phyloP scores from a whole-genome alignment of 169 alveolate species.

The Eimeria necatrix region DNA sequence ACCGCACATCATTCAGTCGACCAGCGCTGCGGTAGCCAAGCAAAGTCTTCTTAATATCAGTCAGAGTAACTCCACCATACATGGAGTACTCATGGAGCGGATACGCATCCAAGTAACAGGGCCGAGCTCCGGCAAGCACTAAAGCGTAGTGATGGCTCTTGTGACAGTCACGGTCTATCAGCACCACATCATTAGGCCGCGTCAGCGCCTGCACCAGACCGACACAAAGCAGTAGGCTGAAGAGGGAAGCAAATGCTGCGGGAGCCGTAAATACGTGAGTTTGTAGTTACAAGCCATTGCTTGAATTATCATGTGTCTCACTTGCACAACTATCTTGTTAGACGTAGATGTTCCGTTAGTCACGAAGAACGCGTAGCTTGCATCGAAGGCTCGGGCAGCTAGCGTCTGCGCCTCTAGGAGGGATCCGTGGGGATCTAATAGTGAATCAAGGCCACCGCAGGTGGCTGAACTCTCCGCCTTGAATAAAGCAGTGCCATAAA shows the following conservation, averaged over 20 bases:
- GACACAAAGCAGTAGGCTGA: not conserved
- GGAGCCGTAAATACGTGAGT: not conserved
- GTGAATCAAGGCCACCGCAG: conserved; percentile 87
- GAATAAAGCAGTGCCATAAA: conserved; percentile 86
- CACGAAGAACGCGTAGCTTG: conserved; percentile 85
- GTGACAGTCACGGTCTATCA: conserved; percentile 87
- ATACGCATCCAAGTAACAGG: conserved; percentile 86
- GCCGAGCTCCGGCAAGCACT: conserved; percentile 84
- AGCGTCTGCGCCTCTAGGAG: conserved; percentile 85
- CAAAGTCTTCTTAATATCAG: conserved; percentile 81
- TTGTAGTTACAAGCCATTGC: too few relatives aligned
- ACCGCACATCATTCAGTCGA: conserved; percentile 78
- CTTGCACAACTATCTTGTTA: conserved; percentile 82
- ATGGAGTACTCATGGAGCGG: conserved; percentile 85
- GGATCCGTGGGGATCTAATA: conserved; percentile 87
- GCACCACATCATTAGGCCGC: conserved; percentile 86
- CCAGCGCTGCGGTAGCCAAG: conserved; percentile 83
- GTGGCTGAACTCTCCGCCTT: conserved; percentile 88
- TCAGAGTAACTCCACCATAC: conserved; percentile 86
- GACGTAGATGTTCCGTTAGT: conserved; percentile 88
- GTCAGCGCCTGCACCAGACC: conserved; percentile 85
- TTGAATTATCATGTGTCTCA: not conserved
- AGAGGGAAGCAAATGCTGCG: not conserved
- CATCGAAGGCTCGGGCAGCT: conserved; percentile 86
- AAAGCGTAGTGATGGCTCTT: conserved; percentile 87